phyloP scores from a whole-genome alignment of 2,329 filamentous ascomycete species.

The Coniosporium tulheliwenetii region DNA sequence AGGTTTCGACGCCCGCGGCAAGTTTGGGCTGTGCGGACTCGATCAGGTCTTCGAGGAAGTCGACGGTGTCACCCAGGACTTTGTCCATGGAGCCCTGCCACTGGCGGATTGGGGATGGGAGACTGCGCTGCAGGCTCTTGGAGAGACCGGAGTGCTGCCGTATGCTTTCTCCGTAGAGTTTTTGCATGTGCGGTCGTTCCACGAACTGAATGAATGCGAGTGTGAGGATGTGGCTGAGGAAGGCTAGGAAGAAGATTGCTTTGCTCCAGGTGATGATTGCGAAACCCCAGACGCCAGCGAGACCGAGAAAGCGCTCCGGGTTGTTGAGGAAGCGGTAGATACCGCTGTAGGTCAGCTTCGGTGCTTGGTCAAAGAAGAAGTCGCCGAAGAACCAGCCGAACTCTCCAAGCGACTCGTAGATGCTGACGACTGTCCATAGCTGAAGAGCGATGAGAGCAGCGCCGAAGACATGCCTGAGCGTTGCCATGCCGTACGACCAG shows the following conservation, averaged over 20 bases:
- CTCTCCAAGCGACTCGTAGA: slow-evolving; percentile 90
- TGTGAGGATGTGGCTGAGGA: slow-evolving; percentile 72
- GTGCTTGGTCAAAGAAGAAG: slow-evolving; percentile 86
- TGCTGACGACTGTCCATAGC: slow-evolving; percentile 81
- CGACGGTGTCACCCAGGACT: slow-evolving; percentile 70
- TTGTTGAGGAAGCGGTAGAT: slow-evolving; percentile 99
- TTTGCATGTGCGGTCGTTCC: slow-evolving; percentile 95
- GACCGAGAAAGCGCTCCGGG: slow-evolving; percentile 82
- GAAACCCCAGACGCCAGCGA: slow-evolving; percentile 89
- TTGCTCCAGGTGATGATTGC: slow-evolving; percentile 86
- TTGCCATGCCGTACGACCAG: slow-evolving; percentile 73
- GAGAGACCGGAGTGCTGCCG: slow-evolving; percentile 80
- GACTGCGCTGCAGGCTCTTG: slow-evolving; percentile 73
- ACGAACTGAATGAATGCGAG: slow-evolving; percentile 83
- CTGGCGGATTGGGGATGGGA: slow-evolving; percentile 69
- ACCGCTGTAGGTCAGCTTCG: slow-evolving; percentile 85
- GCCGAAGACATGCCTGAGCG: slow-evolving; percentile 79
- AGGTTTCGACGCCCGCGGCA: slow-evolving; percentile 68
- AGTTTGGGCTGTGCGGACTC: slow-evolving; percentile 76
- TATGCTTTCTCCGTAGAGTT: slow-evolving; percentile 76
- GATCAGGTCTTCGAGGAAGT: slow-evolving; percentile 82
- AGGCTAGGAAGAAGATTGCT: slow-evolving; percentile 70
- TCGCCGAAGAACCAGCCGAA: slow-evolving; percentile 99
- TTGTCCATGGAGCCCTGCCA: slow-evolving; percentile 79
- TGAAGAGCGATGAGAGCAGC: slow-evolving; percentile 69